These are phyloP conservation scores for Fusarium sp. DNA, from an alignment of 2,329 filamentous ascomycete genomes.

Conservation along the genomic window DNA sequence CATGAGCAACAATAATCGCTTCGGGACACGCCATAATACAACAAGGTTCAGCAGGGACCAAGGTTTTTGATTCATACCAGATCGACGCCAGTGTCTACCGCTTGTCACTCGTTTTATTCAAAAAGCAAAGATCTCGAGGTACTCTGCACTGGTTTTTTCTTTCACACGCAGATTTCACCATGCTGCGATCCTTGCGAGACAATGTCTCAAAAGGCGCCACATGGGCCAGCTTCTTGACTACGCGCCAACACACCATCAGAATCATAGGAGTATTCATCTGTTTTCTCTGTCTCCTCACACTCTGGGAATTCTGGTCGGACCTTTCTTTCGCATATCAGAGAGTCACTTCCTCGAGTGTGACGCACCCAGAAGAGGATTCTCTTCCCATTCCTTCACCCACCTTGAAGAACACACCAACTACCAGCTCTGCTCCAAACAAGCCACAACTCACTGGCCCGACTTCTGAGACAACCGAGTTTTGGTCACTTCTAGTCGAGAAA, in stretches of 20 bases:
- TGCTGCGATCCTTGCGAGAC: constrained; percentile 26
- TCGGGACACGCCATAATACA: too few species aligned
- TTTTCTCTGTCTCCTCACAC: constrained; percentile 32
- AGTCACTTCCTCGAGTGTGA: constrained; percentile 11
- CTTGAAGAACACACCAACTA: background rate
- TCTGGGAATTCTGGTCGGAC: constrained; percentile 41
- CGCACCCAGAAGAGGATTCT: background rate
- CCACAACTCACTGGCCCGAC: constrained; percentile 34
- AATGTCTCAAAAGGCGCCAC: constrained; percentile 6
- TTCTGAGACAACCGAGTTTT: constrained; percentile 35
- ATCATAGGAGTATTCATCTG: constrained; percentile 21
- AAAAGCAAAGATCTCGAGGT: too few species aligned
- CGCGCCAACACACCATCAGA: constrained; percentile 32
- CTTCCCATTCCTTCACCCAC: background rate
- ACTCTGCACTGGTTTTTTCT: too few species aligned
- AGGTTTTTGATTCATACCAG: background rate
- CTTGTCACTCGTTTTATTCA: background rate
- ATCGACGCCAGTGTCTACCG: background rate
- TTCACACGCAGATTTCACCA: background rate
- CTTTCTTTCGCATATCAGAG: constrained; percentile 30
- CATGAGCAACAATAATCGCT: constrained; percentile 2
- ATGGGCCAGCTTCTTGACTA: constrained; percentile 10
- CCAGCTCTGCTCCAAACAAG: background rate
- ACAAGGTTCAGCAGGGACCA: background rate
- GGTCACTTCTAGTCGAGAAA: constrained; percentile 20